Conservation (phyloP, 371 early-diverging fungal genomes). For the Coemansia sp. region DNA sequence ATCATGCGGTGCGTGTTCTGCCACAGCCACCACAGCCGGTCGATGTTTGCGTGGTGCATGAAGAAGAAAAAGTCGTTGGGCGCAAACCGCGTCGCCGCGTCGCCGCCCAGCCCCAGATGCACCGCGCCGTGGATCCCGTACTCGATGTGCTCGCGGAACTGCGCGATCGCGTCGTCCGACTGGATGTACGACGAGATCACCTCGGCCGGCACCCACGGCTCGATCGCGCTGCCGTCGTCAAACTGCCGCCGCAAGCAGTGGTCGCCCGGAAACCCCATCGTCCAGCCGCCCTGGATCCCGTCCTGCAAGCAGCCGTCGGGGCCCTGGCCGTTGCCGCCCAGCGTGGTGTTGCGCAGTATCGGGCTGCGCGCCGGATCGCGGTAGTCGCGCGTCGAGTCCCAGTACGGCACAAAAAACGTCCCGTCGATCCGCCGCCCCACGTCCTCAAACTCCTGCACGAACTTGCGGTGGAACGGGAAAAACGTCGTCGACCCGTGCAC, state of each 20-base stretch:
- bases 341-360: slow-evolving; percentile 20
- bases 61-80: slow-evolving; percentile 57
- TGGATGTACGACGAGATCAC: slow-evolving; percentile 46
- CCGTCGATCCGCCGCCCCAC: slow-evolving; percentile 46
- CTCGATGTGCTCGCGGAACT: slow-evolving; percentile 52
- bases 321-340: slow-evolving; percentile 48
- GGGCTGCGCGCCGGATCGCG: slow-evolving; percentile 41
- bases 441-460: slow-evolving; percentile 51
- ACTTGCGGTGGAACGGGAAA: slow-evolving; percentile 52
- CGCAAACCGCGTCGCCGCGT: slow-evolving; percentile 48
- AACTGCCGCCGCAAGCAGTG: slow-evolving; percentile 51
- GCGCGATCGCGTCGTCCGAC: slow-evolving; percentile 18
- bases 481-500: slow-evolving; percentile 50
- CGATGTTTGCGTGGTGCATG: slow-evolving; percentile 57
- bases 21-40: slow-evolving; percentile 56
- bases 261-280: slow-evolving; percentile 25
- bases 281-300: slow-evolving; percentile 40
- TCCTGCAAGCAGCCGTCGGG: slow-evolving; percentile 21
- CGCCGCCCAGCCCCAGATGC: slow-evolving; percentile 56
- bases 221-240: slow-evolving; percentile 35
- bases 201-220: slow-evolving; percentile 51
- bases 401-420: slow-evolving; percentile 46
- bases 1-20: slow-evolving; percentile 43
- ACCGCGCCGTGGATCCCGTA: slow-evolving; percentile 53
- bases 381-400: slow-evolving; percentile 50